Base-by-base conservation (phyloP, 2,329 filamentous ascomycete genomes). In the Dendrostoma leiphaemia region DNA sequence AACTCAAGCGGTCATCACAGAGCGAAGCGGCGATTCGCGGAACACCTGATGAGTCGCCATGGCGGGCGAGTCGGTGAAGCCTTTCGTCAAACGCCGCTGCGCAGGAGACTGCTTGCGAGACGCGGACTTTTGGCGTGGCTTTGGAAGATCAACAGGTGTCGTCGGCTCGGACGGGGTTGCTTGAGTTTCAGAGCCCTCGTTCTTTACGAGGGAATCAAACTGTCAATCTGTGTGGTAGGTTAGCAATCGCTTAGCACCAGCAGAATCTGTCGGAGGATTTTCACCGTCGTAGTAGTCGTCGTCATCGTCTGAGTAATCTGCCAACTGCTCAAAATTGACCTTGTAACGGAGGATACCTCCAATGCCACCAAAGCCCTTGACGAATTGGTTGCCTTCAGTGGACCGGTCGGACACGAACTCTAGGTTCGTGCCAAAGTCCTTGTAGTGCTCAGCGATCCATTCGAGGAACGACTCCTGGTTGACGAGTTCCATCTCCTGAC, bases 251-350 rank as follows among this genome's bases (percentile, higher is more conserved):
- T 15, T 32, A 19, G 4, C n/a, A 24, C 24, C 24, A 26, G 34
- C 50, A 41, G n/a, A 17, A 31, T 7, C 35, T 43, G 13, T 15
- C 17, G 9, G 10, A n/a, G n/a, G 21, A 3, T 21, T 60, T 71
- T 66, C 65, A 78, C 79, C 81, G 74, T 84, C 82, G 77, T 93
- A 91, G 80, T 96, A 97, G 75, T 93, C 93, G 72, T 97, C 93
- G 74, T 92, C 89, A 71, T 94, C 89, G 72, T 96, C 92, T 68
- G 89, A 85, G 68, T 89, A 82, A 72, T 97, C 94, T 74, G 88
- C 89, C 74, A 99, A 83, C 76, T 99, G 95, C 78, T 99, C 95
- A 78, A 99, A 99, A 81, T 99, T 99, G 81, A 99, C 91, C 81
- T 97, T 97, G 86, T 99, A 99, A 65, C 94, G 91, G 70, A 99